phyloP scores from a whole-genome alignment of 2,329 filamentous ascomycete genomes.

The Sphaerulina populicola region DNA sequence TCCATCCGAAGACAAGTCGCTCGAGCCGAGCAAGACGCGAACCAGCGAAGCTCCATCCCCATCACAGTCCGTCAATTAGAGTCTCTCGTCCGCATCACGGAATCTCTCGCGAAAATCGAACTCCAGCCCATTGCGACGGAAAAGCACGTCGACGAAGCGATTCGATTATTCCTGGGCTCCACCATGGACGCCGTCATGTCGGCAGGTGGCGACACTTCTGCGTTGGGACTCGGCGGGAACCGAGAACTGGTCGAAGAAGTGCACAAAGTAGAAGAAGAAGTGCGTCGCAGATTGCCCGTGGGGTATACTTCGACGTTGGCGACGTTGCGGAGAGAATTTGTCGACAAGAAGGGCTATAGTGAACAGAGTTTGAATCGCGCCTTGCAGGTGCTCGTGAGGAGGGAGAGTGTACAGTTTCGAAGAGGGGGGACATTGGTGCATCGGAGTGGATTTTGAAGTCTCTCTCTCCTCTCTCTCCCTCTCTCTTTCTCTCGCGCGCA shows the following conservation, averaged over 20 bases:
- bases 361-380: conserved; percentile 80
- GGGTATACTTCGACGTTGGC: conserved; percentile 91
- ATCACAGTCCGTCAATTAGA: conserved; percentile 97
- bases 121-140: conserved; percentile 81
- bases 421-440: conserved; percentile 69
- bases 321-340: conserved; percentile 80
- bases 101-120: conserved; percentile 85
- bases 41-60: conserved; percentile 84
- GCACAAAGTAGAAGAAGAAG: conserved; percentile 75
- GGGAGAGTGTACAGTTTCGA: conserved; percentile 76
- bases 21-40: conserved; percentile 79
- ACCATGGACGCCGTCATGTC: conserved; percentile 85
- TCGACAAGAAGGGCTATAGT: conserved; percentile 80
- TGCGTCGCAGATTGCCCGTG: conserved; percentile 74
- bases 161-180: conserved; percentile 86
- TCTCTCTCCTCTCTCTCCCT: too few species aligned
- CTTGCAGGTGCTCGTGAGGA: conserved; percentile 73
- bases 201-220: conserved; percentile 54
- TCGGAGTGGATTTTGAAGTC: conserved; percentile 47
- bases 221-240: conserved; percentile 65
- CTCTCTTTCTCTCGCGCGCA: too few species aligned
- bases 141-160: conserved; percentile 91
- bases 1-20: conserved; percentile 92
- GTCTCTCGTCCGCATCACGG: conserved; percentile 93
- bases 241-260: conserved; percentile 89